Evolutionary conservation across 306 rosid species (phyloP).

Genomic region (Pterocarpus macrocarpus): DNA sequence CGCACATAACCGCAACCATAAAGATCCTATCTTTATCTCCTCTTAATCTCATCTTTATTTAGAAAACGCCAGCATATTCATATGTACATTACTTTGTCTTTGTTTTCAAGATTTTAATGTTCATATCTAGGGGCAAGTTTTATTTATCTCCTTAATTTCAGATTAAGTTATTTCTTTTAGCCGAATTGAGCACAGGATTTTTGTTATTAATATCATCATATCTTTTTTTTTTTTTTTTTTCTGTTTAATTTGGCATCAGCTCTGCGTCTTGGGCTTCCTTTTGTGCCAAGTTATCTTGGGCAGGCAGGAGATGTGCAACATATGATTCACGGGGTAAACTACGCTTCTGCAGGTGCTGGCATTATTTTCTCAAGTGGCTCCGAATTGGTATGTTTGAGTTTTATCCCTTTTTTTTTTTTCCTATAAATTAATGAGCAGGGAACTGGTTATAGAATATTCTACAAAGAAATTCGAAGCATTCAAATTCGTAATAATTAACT

Average conservation of each 20-base stretch:
- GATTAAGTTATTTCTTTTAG: too few species aligned
- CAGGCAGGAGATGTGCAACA: conserved; percentile 64
- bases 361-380: conserved; percentile 85
- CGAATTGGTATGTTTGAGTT: conserved; percentile 69
- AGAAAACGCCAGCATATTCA: too few species aligned
- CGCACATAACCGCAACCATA: not conserved
- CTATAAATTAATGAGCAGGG: too few species aligned
- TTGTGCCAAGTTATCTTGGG: conserved; percentile 89
- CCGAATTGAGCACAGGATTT: too few species aligned
- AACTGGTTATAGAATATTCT: too few species aligned
- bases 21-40: not conserved
- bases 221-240: not conserved
- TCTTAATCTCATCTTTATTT: too few species aligned
- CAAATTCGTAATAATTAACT: conserved; percentile 11
- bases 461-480: not conserved
- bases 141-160: too few species aligned
- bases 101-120: not conserved
- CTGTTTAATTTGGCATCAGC: conserved; percentile 51
- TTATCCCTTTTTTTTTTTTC: not conserved
- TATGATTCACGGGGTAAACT: conserved; percentile 84
- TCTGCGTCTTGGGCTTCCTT: conserved; percentile 84
- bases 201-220: not conserved
- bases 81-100: not conserved
- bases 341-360: conserved; percentile 96
- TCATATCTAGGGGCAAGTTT: not conserved